A percentile compares a stretch with the other conserved stretches of the same genome.
Conservation (phyloP, 2,329 filamentous ascomycete genomes). For the Clarireedia hainanense region DNA sequence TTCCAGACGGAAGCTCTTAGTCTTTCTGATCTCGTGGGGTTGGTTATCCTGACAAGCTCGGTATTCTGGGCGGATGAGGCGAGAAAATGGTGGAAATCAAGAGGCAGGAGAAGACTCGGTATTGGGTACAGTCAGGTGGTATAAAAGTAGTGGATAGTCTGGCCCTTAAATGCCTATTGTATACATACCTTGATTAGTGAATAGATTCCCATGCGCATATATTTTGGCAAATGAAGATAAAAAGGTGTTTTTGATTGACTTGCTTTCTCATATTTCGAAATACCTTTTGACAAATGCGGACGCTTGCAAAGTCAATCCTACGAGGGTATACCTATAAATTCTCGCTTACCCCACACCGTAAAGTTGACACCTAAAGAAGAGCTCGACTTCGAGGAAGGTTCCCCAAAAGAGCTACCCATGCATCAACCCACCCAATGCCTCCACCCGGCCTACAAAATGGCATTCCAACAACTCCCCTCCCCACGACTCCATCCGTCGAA, state of each 20-base stretch:
- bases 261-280: background rate
- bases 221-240: constrained; percentile 5
- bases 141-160: constrained; percentile 29
- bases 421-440: constrained; percentile 29
- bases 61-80: constrained; percentile 95
- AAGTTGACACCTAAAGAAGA: constrained; percentile 12
- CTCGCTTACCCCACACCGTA: constrained; percentile 18
- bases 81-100: constrained; percentile 67
- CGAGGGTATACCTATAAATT: constrained; percentile 7
- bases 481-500: constrained; percentile 12
- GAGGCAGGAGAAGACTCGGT: constrained; percentile 46
- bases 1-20: constrained; percentile 90
- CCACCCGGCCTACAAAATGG: constrained; percentile 29
- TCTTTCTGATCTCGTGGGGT: constrained; percentile 62
- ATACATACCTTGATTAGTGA: constrained; percentile 10
- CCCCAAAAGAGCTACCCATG: constrained; percentile 22
- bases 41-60: constrained; percentile 71
- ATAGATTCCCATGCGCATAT: constrained; percentile 6
- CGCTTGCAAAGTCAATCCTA: background rate
- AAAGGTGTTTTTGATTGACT: background rate
- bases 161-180: constrained; percentile 5
- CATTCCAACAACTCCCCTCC: constrained; percentile 15
- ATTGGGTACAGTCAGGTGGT: constrained; percentile 59
- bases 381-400: constrained; percentile 8
- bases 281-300: too few species aligned